A percentile compares a stretch with the other conserved stretches of the same genome.
phyloP scores from a whole-genome alignment of 768 basidiomycete genomes.

The Hemileccinum impolitum region DNA sequence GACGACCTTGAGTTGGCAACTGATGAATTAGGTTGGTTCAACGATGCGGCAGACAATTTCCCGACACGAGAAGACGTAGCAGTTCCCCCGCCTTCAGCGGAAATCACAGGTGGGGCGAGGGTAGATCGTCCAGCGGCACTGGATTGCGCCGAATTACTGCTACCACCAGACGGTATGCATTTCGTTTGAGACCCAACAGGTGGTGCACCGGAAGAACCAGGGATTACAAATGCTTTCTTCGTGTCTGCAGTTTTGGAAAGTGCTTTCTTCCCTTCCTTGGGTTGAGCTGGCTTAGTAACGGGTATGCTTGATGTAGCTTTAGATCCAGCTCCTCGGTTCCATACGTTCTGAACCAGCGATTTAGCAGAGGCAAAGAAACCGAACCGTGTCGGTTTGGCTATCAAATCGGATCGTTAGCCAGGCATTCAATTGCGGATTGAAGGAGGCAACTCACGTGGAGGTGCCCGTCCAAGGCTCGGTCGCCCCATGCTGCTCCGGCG shows the following conservation, averaged over 20 bases:
- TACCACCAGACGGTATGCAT: slow-evolving; percentile 15
- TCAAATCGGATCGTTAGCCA: slow-evolving; percentile 21
- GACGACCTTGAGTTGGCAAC: slow-evolving; percentile 11
- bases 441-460: slow-evolving; percentile 37
- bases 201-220: slow-evolving; percentile 23
- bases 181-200: slow-evolving; percentile 18
- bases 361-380: slow-evolving; percentile 72
- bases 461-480: slow-evolving; percentile 39
- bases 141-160: slow-evolving; percentile 4
- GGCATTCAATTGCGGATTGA: not conserved
- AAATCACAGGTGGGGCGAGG: slow-evolving; percentile 10
- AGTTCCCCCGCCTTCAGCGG: slow-evolving; percentile 2
- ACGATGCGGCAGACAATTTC: slow-evolving; percentile 22
- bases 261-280: slow-evolving; percentile 14
- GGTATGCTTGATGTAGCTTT: slow-evolving; percentile 27
- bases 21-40: slow-evolving; percentile 10
- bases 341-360: slow-evolving; percentile 67
- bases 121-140: slow-evolving; percentile 9
- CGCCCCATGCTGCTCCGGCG: slow-evolving; percentile 65
- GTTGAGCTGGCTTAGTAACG: slow-evolving; percentile 23
- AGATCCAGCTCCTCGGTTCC: slow-evolving; percentile 52
- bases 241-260: slow-evolving; percentile 5
- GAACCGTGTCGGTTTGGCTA: slow-evolving; percentile 48
- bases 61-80: slow-evolving; percentile 12
- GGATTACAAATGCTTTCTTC: slow-evolving; percentile 20